Evolutionary conservation across 1,139 yeast genomes (phyloP).

Genomic region (Yamadazyma atmosphaerica): DNA sequence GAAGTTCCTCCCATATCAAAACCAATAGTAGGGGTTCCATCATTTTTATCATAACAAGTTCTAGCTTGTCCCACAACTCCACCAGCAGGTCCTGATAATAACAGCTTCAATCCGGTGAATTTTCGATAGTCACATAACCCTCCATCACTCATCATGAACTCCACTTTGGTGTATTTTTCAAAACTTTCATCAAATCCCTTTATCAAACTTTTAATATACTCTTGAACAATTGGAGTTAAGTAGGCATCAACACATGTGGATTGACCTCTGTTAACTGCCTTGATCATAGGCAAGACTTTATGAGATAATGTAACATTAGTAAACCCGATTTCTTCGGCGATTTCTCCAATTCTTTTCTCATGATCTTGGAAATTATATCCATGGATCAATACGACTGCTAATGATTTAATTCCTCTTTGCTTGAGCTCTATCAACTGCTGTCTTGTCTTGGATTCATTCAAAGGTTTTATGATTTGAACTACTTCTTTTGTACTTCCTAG

Average conservation of each 20-base stretch:
- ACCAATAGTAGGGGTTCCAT: conserved; percentile 48
- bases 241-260: conserved; percentile 79
- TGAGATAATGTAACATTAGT: conserved; percentile 58
- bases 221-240: conserved; percentile 69
- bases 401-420: conserved; percentile 57
- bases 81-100: conserved; percentile 62
- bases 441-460: conserved; percentile 31
- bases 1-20: conserved; percentile 67
- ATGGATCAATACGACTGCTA: conserved; percentile 70
- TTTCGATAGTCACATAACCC: conserved; percentile 49
- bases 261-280: conserved; percentile 68
- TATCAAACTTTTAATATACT: conserved; percentile 60
- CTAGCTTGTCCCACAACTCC: conserved; percentile 59
- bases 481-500: conserved; percentile 66
- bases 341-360: conserved; percentile 54
- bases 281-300: conserved; percentile 74
- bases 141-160: conserved; percentile 63
- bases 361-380: conserved; percentile 70
- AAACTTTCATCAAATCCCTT: conserved; percentile 56
- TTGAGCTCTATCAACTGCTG: conserved; percentile 38
- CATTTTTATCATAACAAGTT: conserved; percentile 45
- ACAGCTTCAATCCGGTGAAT: conserved; percentile 52
- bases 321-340: conserved; percentile 63
- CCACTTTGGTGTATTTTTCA: conserved; percentile 26
- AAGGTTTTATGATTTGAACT: conserved; percentile 51